These are phyloP conservation scores for Solanum dulcamara DNA, from an alignment of 257 asterid species.

Conservation along the genomic window DNA sequence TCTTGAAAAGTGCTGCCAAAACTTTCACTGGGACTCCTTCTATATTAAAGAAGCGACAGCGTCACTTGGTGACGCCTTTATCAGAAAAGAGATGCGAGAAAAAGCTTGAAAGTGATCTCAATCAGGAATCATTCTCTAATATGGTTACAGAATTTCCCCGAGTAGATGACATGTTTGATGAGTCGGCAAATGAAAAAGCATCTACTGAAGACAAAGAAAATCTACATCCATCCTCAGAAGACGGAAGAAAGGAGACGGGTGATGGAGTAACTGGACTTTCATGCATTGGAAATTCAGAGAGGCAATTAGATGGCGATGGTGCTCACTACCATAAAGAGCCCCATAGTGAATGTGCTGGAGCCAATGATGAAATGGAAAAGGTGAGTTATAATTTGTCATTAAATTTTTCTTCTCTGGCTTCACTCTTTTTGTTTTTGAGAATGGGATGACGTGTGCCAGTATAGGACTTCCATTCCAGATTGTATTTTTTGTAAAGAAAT, in stretches of 20 bases:
- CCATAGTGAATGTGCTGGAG: slow-evolving; percentile 1
- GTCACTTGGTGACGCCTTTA: slow-evolving; percentile 72
- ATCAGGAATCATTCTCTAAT: slow-evolving; percentile 31
- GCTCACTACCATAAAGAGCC: neutral
- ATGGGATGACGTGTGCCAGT: neutral
- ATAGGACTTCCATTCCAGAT: neutral
- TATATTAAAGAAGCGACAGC: slow-evolving; percentile 77
- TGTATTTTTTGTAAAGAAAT: neutral
- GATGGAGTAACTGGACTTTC: slow-evolving; percentile 12
- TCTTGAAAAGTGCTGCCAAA: slow-evolving; percentile 84
- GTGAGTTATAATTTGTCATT: neutral
- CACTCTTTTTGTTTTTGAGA: neutral
- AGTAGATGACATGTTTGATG: slow-evolving; percentile 49
- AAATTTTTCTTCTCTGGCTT: neutral
- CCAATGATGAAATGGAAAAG: neutral
- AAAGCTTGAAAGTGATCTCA: slow-evolving; percentile 38
- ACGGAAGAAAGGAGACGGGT: slow-evolving; percentile 16
- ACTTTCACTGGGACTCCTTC: slow-evolving; percentile 73
- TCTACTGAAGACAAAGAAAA: slow-evolving; percentile 45
- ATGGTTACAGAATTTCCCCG: slow-evolving; percentile 34
- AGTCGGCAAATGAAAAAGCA: slow-evolving; percentile 19
- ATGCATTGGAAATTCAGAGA: slow-evolving; percentile 16
- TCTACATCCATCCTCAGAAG: slow-evolving; percentile 20
- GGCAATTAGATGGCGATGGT: slow-evolving; percentile 1
- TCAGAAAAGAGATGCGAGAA: slow-evolving; percentile 75